phyloP scores from a whole-genome alignment of 805 yeast genomes.

The Ogataea paraovalis region DNA sequence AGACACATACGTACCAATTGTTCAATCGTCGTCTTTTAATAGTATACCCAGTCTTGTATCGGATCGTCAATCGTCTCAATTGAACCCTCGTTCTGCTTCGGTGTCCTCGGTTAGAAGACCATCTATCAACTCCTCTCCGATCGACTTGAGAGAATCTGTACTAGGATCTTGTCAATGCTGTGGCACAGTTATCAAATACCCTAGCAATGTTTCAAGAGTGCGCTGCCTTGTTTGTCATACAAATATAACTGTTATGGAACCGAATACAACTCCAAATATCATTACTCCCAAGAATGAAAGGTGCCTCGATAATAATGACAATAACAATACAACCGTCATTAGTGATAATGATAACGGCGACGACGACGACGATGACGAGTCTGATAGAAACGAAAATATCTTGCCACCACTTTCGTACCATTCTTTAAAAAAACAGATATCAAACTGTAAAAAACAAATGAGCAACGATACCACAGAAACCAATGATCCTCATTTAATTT shows the following conservation, averaged over 20 bases:
- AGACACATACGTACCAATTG: neutral
- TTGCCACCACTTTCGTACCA: slow-evolving; percentile 28
- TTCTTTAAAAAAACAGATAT: slow-evolving; percentile 32
- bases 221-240: slow-evolving; percentile 63
- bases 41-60: neutral
- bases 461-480: neutral
- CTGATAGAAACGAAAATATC: slow-evolving; percentile 2
- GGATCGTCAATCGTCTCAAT: neutral
- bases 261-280: neutral
- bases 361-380: neutral
- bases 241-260: slow-evolving; percentile 18
- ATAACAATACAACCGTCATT: too few relatives aligned
- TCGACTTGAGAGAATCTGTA: neutral
- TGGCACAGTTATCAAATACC: slow-evolving; percentile 40
- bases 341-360: neutral
- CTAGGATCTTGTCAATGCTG: slow-evolving; percentile 43
- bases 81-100: neutral
- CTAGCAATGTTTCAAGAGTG: slow-evolving; percentile 36
- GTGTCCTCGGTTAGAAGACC: neutral
- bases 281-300: neutral
- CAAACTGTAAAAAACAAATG: slow-evolving; percentile 30
- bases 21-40: neutral
- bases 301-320: too few relatives aligned
- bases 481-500: slow-evolving; percentile 22
- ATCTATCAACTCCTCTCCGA: neutral